phyloP scores from a whole-genome alignment of 257 asterid species.

The Solanum okadae region DNA sequence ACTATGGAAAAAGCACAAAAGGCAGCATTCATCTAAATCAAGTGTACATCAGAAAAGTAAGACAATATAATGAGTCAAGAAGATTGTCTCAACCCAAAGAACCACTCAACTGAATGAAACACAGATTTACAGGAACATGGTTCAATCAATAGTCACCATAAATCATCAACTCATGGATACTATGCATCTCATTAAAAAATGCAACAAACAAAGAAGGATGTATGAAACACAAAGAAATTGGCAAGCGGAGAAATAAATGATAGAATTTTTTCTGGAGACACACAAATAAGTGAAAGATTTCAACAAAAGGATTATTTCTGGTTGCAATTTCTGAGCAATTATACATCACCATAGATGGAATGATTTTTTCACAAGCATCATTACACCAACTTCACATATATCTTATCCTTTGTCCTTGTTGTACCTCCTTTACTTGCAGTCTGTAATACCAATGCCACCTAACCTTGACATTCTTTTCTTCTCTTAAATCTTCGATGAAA shows the following conservation, averaged over 20 bases:
- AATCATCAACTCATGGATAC: not conserved
- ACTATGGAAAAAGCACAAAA: not conserved
- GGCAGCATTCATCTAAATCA: not conserved
- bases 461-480: not conserved
- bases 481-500: not conserved
- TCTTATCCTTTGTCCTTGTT: not conserved
- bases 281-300: not conserved
- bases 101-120: not conserved
- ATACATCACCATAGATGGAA: not conserved
- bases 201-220: not conserved
- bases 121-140: not conserved
- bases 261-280: not conserved
- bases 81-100: not conserved
- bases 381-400: not conserved
- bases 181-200: not conserved
- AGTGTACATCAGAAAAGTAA: not conserved
- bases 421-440: not conserved
- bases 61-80: not conserved
- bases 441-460: not conserved
- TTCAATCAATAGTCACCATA: not conserved
- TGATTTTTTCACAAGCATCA: not conserved
- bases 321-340: not conserved
- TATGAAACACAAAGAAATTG: not conserved
- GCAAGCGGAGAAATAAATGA: not conserved
- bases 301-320: not conserved